phyloP scores from a whole-genome alignment of 192 early-diverging fungal species.

The Spizellomyces sp. region DNA sequence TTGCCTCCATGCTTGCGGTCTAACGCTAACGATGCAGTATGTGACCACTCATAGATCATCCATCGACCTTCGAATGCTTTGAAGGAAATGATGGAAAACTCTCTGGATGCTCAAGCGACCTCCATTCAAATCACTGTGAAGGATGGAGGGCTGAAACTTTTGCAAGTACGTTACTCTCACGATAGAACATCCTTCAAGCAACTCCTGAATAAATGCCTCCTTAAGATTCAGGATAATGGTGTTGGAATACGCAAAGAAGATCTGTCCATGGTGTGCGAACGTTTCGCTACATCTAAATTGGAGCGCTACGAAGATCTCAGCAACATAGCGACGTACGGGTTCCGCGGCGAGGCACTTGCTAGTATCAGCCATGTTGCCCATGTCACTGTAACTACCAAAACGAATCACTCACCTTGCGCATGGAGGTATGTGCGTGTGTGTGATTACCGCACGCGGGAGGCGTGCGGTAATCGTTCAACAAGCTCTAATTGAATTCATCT shows the following conservation, averaged over 20 bases:
- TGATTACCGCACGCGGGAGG: too few relatives aligned
- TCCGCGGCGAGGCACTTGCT: slow-evolving; percentile 95
- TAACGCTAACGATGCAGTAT: too few relatives aligned
- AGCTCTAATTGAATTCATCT: too few relatives aligned
- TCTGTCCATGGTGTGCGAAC: slow-evolving; percentile 87
- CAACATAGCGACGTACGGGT: slow-evolving; percentile 89
- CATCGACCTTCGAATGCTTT: slow-evolving; percentile 93
- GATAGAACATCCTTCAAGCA: background rate
- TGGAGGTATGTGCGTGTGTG: slow-evolving; percentile 37
- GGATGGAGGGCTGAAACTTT: slow-evolving; percentile 90
- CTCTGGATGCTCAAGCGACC: slow-evolving; percentile 90
- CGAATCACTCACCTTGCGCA: slow-evolving; percentile 45
- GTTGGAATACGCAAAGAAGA: slow-evolving; percentile 88
- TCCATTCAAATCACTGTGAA: slow-evolving; percentile 79
- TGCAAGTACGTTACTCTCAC: slow-evolving; percentile 74
- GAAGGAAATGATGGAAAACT: slow-evolving; percentile 97
- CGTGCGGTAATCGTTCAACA: too few relatives aligned
- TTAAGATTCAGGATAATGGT: slow-evolving; percentile 91
- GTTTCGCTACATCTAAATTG: slow-evolving; percentile 95
- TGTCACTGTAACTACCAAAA: slow-evolving; percentile 70
- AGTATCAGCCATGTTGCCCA: slow-evolving; percentile 95
- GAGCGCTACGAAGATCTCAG: slow-evolving; percentile 81
- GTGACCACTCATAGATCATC: slow-evolving; percentile 70
- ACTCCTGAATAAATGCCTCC: slow-evolving; percentile 26
- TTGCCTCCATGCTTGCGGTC: background rate